These are phyloP conservation scores for Boletus tylopilopsis DNA, from an alignment of 768 basidiomycete genomes.

Conservation along the genomic window DNA sequence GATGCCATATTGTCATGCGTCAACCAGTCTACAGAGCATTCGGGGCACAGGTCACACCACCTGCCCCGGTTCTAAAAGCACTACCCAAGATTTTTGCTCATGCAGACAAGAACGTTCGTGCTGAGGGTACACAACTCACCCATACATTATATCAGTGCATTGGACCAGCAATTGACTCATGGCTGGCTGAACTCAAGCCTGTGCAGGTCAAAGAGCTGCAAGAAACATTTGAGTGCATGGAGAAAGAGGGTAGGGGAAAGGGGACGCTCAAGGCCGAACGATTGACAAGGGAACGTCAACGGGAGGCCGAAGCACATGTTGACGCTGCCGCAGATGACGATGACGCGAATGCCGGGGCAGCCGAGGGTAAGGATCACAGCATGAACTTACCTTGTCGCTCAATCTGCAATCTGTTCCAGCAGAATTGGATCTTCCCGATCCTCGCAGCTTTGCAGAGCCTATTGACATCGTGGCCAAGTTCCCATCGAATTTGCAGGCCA, in stretches of 20 bases:
- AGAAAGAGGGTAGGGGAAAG: constrained; percentile 81
- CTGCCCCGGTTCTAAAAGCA: constrained; percentile 77
- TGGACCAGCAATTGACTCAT: constrained; percentile 78
- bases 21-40: constrained; percentile 52
- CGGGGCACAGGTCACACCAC: constrained; percentile 69
- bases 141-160: constrained; percentile 83
- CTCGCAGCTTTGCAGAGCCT: constrained; percentile 74
- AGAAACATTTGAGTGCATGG: constrained; percentile 82
- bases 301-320: constrained; percentile 58
- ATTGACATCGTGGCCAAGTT: constrained; percentile 76
- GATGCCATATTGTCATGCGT: not conserved
- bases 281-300: constrained; percentile 69
- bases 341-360: constrained; percentile 43
- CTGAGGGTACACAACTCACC: constrained; percentile 79
- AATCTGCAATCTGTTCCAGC: constrained; percentile 12
- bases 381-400: constrained; percentile 1
- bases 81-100: constrained; percentile 94
- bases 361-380: constrained; percentile 42
- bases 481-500: constrained; percentile 67
- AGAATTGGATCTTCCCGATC: constrained; percentile 65
- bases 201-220: constrained; percentile 96
- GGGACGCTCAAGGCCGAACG: constrained; percentile 78
- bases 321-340: constrained; percentile 33
- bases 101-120: constrained; percentile 91
- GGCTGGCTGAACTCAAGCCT: constrained; percentile 87